Base-by-base conservation (phyloP, 108 stramenopile genomes). In the Mayamaea pseudoterrestris region DNA sequence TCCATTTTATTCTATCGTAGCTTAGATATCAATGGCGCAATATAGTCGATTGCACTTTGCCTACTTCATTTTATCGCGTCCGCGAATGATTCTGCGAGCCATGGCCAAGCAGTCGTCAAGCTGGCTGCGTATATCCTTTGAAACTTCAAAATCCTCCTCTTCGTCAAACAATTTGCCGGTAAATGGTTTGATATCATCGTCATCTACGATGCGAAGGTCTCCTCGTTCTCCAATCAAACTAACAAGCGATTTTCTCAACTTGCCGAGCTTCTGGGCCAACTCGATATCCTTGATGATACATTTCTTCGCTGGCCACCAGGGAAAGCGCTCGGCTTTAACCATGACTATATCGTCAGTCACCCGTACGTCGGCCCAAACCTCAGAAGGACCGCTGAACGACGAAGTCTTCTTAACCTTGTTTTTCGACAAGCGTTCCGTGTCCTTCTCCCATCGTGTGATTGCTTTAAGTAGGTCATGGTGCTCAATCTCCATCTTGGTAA, bases 251-350 rank as follows among this genome's bases (percentile, higher is more conserved):
- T 73, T 63, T 26, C 63, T 71, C 40, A 66, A 35, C 14, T 32
- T 46, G 34, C 61, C 42, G 30, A 84, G 39, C 14, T 63, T 45
- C 41, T 66, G 27, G 17, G 63, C 60, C 12, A 84, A 25, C 3
- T 39, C 37, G 7, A 47, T 34, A 50, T 84, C 78, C 48, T 73
- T 71, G 6, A 75, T 58, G 27, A 60, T 34, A 35, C 78, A 81
- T 47, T 76, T 66, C 45, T 63, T 64, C 20, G 87, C 82, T 31
- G 87, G 87, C 87, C 87, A 89, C 80, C 80, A 77, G 18, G 87
- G 87, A 50, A 63, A 80, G 14, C 61, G 57, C 13, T 66, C 73
- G 1, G 76, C 73, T 56, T 74, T 82, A n/a, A 54, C 74, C 44
- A 82, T 73, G 34, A 75, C 73, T 37, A 84, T 69, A 31, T 81